Percentiles rank a stretch among this genome's conserved stretches.
Conservation (phyloP, 768 basidiomycete species). For the Hericium rajendrae region DNA sequence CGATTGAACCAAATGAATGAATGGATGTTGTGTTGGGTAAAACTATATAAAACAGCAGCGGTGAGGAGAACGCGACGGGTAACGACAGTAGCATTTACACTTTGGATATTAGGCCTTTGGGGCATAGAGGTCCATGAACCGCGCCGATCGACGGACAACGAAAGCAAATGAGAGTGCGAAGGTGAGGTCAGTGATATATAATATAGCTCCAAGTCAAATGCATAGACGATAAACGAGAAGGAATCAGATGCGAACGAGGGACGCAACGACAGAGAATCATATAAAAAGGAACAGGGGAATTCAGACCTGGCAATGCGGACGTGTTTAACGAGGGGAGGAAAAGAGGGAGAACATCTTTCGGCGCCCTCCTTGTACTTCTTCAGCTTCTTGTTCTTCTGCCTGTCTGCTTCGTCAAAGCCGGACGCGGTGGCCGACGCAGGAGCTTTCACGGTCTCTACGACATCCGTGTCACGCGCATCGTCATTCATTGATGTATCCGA, state of each 20-base stretch:
- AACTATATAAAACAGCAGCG: not conserved
- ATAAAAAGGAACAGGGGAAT: not conserved
- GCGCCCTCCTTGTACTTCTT: conserved; percentile 85
- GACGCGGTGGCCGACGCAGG: conserved; percentile 5
- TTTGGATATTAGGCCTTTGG: not conserved
- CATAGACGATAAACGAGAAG: not conserved
- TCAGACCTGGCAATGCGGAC: not conserved
- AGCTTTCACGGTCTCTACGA: conserved; percentile 8
- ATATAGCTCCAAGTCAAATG: not conserved
- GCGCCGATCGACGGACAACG: not conserved
- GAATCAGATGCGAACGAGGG: not conserved
- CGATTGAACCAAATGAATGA: not conserved
- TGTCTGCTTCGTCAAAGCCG: conserved; percentile 32
- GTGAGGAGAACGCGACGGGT: not conserved
- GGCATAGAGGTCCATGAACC: not conserved
- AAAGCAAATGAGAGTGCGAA: not conserved
- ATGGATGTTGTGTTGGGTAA: not conserved
- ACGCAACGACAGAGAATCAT: not conserved
- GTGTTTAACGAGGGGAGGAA: conserved; percentile 45
- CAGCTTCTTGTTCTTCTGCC: conserved; percentile 62
- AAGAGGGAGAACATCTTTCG: conserved; percentile 80
- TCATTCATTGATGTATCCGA: conserved; percentile 61
- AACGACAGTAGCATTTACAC: not conserved
- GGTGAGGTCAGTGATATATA: not conserved
- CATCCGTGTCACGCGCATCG: conserved; percentile 22